Percentiles rank a stretch among this genome's conserved stretches.
Evolutionary conservation across 2,329 filamentous ascomycete species (phyloP).

Genomic region (Neoascochyta sp.): DNA sequence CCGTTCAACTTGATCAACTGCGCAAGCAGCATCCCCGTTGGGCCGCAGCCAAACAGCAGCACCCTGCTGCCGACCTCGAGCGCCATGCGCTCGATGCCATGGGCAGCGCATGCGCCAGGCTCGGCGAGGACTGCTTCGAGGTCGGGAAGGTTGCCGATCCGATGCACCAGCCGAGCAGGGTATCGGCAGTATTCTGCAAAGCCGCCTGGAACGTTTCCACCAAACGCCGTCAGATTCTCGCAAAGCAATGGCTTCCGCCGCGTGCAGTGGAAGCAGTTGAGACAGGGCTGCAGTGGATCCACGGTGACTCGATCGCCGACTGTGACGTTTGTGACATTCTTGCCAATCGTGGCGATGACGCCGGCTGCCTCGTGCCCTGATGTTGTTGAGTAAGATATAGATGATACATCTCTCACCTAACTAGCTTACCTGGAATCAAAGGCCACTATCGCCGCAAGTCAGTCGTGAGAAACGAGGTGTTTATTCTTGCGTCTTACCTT

Average conservation of each 20-base stretch:
- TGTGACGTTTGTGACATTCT: slow-evolving; percentile 57
- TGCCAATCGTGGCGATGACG: slow-evolving; percentile 57
- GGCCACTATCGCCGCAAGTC: slow-evolving; percentile 18
- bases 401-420: neutral
- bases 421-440: slow-evolving; percentile 16
- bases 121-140: slow-evolving; percentile 69
- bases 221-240: slow-evolving; percentile 65
- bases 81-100: slow-evolving; percentile 65
- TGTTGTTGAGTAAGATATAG: neutral
- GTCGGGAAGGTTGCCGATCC: slow-evolving; percentile 62
- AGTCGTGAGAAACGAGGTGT: no score
- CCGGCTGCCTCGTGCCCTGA: slow-evolving; percentile 66
- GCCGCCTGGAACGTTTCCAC: slow-evolving; percentile 65
- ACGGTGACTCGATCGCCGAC: slow-evolving; percentile 61
- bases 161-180: slow-evolving; percentile 58
- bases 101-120: slow-evolving; percentile 67
- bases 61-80: slow-evolving; percentile 63
- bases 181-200: slow-evolving; percentile 67
- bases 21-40: slow-evolving; percentile 62
- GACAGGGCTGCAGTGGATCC: slow-evolving; percentile 64
- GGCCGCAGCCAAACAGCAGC: slow-evolving; percentile 63
- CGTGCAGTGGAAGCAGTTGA: slow-evolving; percentile 70
- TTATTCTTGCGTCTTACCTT: no score
- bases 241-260: slow-evolving; percentile 65
- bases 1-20: slow-evolving; percentile 64